phyloP scores from a whole-genome alignment of 2,329 filamentous ascomycete species.

The Clarireedia homoeocarpa region DNA sequence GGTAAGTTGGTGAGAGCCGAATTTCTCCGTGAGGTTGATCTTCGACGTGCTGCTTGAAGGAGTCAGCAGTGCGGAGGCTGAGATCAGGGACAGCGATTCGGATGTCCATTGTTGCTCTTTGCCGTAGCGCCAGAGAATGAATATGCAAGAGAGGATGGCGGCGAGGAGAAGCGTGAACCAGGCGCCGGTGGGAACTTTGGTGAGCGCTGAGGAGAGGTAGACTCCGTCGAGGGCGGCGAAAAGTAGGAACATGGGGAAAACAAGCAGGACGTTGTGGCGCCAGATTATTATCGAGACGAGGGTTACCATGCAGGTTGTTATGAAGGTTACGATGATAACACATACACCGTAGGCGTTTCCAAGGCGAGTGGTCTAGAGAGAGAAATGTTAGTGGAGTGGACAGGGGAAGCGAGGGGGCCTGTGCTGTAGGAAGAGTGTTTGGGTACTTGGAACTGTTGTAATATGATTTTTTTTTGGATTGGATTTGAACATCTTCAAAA shows the following conservation, averaged over 20 bases:
- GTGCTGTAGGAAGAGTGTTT: no score
- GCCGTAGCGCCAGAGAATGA: conserved; percentile 71
- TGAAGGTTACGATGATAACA: conserved; percentile 72
- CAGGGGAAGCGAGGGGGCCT: no score
- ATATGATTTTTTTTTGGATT: no score
- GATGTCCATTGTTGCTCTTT: conserved; percentile 71
- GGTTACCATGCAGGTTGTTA: conserved; percentile 67
- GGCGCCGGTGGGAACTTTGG: conserved; percentile 66
- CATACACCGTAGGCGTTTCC: conserved; percentile 74
- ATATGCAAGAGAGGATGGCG: conserved; percentile 52
- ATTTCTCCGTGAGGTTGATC: conserved; percentile 32
- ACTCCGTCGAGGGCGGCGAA: conserved; percentile 61
- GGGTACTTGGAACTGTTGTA: no score
- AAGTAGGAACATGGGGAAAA: conserved; percentile 52
- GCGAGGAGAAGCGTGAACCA: conserved; percentile 70
- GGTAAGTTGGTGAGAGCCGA: conserved; percentile 34
- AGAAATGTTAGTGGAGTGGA: no score
- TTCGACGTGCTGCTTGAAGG: conserved; percentile 26
- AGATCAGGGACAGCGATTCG: conserved; percentile 48
- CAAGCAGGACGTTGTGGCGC: conserved; percentile 52
- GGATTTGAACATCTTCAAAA: background rate
- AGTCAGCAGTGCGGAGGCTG: conserved; percentile 40
- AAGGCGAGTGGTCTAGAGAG: conserved; percentile 49
- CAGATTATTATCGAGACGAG: conserved; percentile 67
- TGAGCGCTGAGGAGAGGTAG: conserved; percentile 61